Evolutionary conservation across 768 basidiomycete genomes (phyloP).

Genomic region (Harrya chromipes): DNA sequence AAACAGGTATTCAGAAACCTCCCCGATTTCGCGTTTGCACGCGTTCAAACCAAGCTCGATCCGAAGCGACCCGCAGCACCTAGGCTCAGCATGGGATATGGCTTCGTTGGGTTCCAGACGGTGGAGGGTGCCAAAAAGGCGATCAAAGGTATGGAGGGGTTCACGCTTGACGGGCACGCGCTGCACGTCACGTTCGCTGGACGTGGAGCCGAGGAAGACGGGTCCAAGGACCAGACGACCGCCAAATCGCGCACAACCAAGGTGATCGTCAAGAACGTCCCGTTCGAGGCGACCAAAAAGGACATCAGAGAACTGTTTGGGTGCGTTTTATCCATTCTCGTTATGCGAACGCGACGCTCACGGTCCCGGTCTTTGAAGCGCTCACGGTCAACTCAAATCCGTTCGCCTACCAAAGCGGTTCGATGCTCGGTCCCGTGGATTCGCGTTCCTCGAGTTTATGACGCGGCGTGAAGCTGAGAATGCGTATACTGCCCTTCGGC

Average conservation of each 20-base stretch:
- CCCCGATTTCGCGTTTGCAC: slow-evolving; percentile 80
- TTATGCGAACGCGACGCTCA: neutral
- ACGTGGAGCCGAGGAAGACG: slow-evolving; percentile 64
- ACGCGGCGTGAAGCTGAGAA: slow-evolving; percentile 87
- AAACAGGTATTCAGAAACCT: slow-evolving; percentile 67
- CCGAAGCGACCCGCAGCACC: slow-evolving; percentile 54
- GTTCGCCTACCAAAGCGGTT: slow-evolving; percentile 92
- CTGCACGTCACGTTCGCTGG: slow-evolving; percentile 85
- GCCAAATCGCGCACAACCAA: slow-evolving; percentile 75
- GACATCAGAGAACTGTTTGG: slow-evolving; percentile 88
- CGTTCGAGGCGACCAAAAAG: slow-evolving; percentile 94
- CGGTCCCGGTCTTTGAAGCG: slow-evolving; percentile 38
- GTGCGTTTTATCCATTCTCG: slow-evolving; percentile 43
- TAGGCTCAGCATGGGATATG: slow-evolving; percentile 91
- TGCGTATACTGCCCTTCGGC: slow-evolving; percentile 80
- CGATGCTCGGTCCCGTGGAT: slow-evolving; percentile 85
- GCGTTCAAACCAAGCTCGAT: slow-evolving; percentile 89
- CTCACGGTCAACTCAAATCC: slow-evolving; percentile 91
- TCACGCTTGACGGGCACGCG: slow-evolving; percentile 83
- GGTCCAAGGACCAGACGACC: slow-evolving; percentile 34
- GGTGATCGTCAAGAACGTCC: slow-evolving; percentile 97
- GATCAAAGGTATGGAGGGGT: slow-evolving; percentile 72
- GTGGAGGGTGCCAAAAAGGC: slow-evolving; percentile 71
- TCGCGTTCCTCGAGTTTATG: slow-evolving; percentile 95
- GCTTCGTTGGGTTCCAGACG: slow-evolving; percentile 89